Conservation (phyloP, 139 green algal genomes). For the Tetradesmus obliquus region DNA sequence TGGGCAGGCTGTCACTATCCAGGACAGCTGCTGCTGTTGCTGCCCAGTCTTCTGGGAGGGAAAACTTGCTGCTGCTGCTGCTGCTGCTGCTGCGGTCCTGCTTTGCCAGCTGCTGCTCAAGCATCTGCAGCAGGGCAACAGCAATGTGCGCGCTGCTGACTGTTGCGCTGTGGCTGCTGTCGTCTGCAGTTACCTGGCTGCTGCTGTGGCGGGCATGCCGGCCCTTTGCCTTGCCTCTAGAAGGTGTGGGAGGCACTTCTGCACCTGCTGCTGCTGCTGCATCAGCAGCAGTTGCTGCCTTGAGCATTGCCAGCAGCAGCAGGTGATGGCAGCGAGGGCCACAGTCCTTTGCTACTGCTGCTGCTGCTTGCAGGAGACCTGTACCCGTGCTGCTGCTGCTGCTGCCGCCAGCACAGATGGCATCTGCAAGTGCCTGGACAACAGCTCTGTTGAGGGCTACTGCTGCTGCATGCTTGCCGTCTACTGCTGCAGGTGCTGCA, state of each 20-base stretch:
- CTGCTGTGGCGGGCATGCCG: background rate
- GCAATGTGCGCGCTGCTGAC: background rate
- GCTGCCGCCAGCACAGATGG: background rate
- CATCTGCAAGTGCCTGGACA: conserved; percentile 20
- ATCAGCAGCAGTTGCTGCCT: background rate
- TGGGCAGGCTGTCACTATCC: background rate
- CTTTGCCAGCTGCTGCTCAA: conserved; percentile 28
- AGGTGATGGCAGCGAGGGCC: conserved; percentile 45
- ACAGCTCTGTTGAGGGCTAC: conserved; percentile 27
- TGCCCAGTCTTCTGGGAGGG: background rate
- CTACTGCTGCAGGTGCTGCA: conserved; percentile 30
- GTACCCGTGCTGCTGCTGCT: background rate
- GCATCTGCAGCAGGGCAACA: background rate
- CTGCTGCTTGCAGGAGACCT: background rate
- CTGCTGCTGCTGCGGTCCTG: background rate
- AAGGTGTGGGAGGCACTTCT: background rate
- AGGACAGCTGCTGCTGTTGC: background rate
- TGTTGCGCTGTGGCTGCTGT: background rate
- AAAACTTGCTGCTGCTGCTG: background rate
- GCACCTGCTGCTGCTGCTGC: background rate
- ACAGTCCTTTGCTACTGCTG: background rate
- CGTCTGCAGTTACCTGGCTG: background rate
- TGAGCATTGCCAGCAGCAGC: conserved; percentile 47
- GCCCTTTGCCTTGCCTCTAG: background rate
- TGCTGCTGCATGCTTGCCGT: conserved; percentile 8